Evolutionary conservation across 1,139 yeast genomes (phyloP), one percentile per base, ranked within the genome.

Genomic region (Candida sp.): DNA sequence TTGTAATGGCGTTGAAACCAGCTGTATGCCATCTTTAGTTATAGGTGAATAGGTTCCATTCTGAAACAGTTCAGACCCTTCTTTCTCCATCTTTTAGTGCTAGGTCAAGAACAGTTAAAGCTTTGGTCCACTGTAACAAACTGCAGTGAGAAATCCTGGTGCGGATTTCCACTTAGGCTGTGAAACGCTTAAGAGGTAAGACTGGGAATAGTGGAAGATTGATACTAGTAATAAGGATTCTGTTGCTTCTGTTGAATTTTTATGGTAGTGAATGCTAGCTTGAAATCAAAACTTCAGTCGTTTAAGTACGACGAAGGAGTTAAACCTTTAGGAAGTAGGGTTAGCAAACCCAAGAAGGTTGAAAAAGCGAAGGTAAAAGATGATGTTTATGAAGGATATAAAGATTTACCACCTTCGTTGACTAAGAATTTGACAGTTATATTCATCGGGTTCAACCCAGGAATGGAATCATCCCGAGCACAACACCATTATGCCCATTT

Each of bases 401-500:
- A 54, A 25, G 74, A 70, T 40, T 55, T 76, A 42, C 64, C 51
- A 35, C 82, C 68, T 19, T 66, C 64, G 57, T 65, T 57, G 42
- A 64, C 44, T 48, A 64, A 36, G 33, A 53, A 52, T 54, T 66
- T 49, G 54, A 60, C 45, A 49, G 69, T 84, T 3, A 68, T 86
- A 3, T 85, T 86, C 52, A 73, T 86, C 2, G 95, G 95, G 0
- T 84, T 74, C 65, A 86, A 86, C 52, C 95, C 95, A 0, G 89
- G 93, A 2, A 63, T 81, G 3, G 75, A 74, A 54, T 83, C 93
- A 0, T 80, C 89, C 0, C 54, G 66, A 23, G 63, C 68, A 9
- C 90, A 87, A 39, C 93, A 85, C 56, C 82, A 84, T 55, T 86
- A 83, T 57, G 95, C 95, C 0, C 93, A 86, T 54, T 79, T 68